These are phyloP conservation scores for Suillus hirtellus DNA, from an alignment of 768 basidiomycete species.

Conservation along the genomic window DNA sequence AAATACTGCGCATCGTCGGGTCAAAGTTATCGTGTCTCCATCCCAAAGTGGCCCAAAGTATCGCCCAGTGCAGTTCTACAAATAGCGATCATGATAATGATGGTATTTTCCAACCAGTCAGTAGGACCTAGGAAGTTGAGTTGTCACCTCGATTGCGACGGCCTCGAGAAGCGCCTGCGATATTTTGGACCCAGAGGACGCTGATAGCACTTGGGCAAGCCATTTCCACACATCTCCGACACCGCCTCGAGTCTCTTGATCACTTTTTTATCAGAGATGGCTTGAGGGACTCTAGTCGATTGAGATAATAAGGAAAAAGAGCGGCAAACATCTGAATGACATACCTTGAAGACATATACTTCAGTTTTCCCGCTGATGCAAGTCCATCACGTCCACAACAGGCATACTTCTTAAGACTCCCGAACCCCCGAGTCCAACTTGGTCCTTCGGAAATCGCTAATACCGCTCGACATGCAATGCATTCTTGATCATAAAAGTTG, in stretches of 20 bases:
- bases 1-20: constrained; percentile 47
- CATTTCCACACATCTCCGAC: neutral
- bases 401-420: neutral
- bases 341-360: neutral
- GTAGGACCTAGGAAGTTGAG: neutral
- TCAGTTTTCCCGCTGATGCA: neutral
- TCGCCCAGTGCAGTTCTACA: neutral
- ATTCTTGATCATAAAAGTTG: neutral
- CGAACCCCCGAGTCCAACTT: neutral
- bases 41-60: neutral
- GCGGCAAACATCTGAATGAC: neutral
- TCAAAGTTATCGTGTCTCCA: constrained; percentile 11
- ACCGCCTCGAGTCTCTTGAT: neutral
- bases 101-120: neutral
- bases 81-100: neutral
- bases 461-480: neutral
- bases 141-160: neutral
- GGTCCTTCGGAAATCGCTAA: neutral
- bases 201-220: neutral
- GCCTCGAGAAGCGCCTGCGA: neutral
- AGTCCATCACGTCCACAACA: neutral
- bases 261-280: neutral
- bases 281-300: neutral
- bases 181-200: neutral
- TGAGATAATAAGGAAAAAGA: neutral